phyloP scores from a whole-genome alignment of 495 filamentous ascomycete genomes.

The Aspergillus nidulans region DNA sequence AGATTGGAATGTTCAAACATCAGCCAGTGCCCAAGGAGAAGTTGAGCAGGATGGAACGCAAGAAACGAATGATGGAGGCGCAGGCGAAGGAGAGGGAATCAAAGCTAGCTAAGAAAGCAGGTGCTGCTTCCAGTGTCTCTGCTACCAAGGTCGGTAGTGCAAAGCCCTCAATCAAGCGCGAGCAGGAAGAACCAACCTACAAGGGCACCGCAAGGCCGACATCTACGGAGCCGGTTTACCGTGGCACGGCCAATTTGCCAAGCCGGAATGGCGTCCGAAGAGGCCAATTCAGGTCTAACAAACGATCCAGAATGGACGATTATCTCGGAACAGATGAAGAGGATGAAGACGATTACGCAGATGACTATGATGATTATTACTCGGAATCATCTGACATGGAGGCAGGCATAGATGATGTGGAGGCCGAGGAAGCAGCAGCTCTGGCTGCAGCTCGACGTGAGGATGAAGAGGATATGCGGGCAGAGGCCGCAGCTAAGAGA shows the following conservation, averaged over 20 bases:
- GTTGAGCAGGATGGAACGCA: constrained; percentile 38
- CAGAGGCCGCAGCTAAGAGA: constrained; percentile 51
- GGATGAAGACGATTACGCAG: constrained; percentile 41
- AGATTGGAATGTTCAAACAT: constrained; percentile 35
- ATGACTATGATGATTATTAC: constrained; percentile 50
- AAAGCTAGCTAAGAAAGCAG: constrained; percentile 24
- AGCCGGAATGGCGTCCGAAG: constrained; percentile 31
- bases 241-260: constrained; percentile 48
- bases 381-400: constrained; percentile 66
- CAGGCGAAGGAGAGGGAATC: constrained; percentile 31
- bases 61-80: constrained; percentile 33
- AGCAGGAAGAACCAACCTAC: constrained; percentile 37
- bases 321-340: constrained; percentile 47
- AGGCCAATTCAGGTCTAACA: constrained; percentile 23
- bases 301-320: constrained; percentile 37
- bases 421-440: constrained; percentile 53
- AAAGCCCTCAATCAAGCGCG: constrained; percentile 20
- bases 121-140: constrained; percentile 16
- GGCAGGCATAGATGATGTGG: constrained; percentile 55
- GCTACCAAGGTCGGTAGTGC: constrained; percentile 19
- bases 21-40: constrained; percentile 35
- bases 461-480: constrained; percentile 52
- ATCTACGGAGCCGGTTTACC: constrained; percentile 44
- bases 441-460: constrained; percentile 49
- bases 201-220: constrained; percentile 50